These are phyloP conservation scores for Pythium aristosporum DNA, from an alignment of 352 stramenopile species.

Conservation along the genomic window DNA sequence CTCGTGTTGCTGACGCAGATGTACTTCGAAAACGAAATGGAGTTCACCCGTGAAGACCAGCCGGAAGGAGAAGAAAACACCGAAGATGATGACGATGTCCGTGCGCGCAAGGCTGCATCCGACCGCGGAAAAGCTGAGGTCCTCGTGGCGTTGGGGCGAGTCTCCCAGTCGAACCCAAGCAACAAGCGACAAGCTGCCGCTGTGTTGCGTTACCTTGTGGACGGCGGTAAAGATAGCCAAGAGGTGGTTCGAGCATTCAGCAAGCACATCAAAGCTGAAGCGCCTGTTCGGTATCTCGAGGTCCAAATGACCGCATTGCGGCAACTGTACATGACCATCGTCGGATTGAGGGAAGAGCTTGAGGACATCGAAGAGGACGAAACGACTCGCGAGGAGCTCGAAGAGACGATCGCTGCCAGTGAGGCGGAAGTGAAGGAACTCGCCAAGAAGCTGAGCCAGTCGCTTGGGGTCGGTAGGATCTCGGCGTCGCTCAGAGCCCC, in stretches of 20 bases:
- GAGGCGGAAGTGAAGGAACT: conserved; percentile 66
- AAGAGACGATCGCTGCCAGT: conserved; percentile 47
- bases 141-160: conserved; percentile 63
- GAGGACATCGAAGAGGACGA: conserved; percentile 31
- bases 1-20: conserved; percentile 75
- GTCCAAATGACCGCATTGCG: conserved; percentile 87
- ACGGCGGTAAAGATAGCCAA: conserved; percentile 43
- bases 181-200: conserved; percentile 79
- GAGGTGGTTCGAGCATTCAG: conserved; percentile 81
- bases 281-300: conserved; percentile 79
- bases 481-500: conserved; percentile 55
- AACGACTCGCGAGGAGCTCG: conserved; percentile 50
- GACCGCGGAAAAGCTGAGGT: conserved; percentile 60
- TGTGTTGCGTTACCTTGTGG: conserved; percentile 67
- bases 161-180: conserved; percentile 78
- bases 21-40: conserved; percentile 82
- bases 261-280: conserved; percentile 74
- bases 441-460: conserved; percentile 79
- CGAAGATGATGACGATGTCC: conserved; percentile 26
- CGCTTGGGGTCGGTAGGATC: conserved; percentile 77
- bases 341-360: conserved; percentile 66
- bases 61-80: conserved; percentile 43
- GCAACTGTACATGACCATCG: conserved; percentile 61
- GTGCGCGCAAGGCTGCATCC: conserved; percentile 23
- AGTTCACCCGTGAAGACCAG: conserved; percentile 35